Percentiles rank a stretch among this genome's conserved stretches.
These are phyloP conservation scores for Raffaelea ambrosiae DNA, from an alignment of 2,329 filamentous ascomycete genomes.

Conservation along the genomic window DNA sequence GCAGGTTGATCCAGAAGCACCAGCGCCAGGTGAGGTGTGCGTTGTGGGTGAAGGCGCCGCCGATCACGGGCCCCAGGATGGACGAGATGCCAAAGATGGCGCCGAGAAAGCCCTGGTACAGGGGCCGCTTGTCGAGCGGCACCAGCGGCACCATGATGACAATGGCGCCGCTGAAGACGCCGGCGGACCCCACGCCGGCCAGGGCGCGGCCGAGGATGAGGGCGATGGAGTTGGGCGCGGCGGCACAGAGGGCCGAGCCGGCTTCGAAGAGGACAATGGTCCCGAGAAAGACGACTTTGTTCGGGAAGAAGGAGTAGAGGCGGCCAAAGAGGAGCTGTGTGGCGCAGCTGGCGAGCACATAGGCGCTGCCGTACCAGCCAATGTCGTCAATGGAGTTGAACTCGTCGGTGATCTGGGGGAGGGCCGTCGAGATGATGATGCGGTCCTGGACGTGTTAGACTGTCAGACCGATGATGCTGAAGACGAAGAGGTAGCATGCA, in stretches of 20 bases:
- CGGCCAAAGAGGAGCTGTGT: slow-evolving; percentile 23
- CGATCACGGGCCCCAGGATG: slow-evolving; percentile 13
- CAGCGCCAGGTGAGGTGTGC: slow-evolving; percentile 17
- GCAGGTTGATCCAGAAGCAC: slow-evolving; percentile 14
- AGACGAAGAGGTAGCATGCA: slow-evolving; percentile 6
- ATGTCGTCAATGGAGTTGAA: slow-evolving; percentile 5
- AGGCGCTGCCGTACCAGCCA: slow-evolving; percentile 8
- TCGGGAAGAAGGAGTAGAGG: slow-evolving; percentile 23
- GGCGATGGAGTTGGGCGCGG: slow-evolving; percentile 10
- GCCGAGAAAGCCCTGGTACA: slow-evolving; percentile 30
- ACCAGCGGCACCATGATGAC: slow-evolving; percentile 24
- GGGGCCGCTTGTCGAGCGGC: slow-evolving; percentile 27
- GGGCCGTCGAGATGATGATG: slow-evolving; percentile 25
- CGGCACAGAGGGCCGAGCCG: slow-evolving; percentile 23
- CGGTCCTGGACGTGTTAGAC: slow-evolving; percentile 16
- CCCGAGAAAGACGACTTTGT: slow-evolving; percentile 23
- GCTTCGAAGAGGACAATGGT: slow-evolving; percentile 26
- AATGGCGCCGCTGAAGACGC: slow-evolving; percentile 15
- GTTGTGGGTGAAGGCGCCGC: slow-evolving; percentile 12
- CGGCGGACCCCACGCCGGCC: slow-evolving; percentile 14
- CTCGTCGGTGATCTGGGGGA: slow-evolving; percentile 6
- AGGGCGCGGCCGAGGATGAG: slow-evolving; percentile 17
- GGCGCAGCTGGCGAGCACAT: slow-evolving; percentile 10
- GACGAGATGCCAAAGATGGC: slow-evolving; percentile 28
- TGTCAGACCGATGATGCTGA: background rate